Evolutionary conservation across 176 grass and related monocot species (phyloP).

Genomic region (Rhynchospora tenuis): DNA sequence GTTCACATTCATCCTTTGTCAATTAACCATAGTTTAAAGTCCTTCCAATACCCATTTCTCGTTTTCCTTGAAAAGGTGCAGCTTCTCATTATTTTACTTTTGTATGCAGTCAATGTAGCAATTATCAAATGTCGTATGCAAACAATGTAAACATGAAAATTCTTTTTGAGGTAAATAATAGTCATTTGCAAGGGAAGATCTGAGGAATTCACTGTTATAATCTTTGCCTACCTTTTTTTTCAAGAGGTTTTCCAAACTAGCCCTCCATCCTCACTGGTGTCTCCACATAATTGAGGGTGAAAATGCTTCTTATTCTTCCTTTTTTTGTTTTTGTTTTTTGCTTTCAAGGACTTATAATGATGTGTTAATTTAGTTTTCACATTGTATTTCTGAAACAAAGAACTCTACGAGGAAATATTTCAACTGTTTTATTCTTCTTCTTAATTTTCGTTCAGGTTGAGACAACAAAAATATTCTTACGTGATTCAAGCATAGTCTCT

Average conservation of each 20-base stretch:
- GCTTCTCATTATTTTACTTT: neutral
- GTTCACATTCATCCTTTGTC: slow-evolving; percentile 97
- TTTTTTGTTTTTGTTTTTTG: neutral
- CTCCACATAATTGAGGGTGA: neutral
- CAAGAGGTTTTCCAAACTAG: neutral
- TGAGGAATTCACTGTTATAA: neutral
- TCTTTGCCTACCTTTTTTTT: neutral
- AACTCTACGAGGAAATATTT: neutral
- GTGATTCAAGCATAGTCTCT: slow-evolving; percentile 70
- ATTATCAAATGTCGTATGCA: neutral
- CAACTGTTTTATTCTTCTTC: neutral
- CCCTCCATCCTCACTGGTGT: neutral
- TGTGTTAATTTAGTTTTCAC: slow-evolving; percentile 12
- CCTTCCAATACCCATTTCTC: slow-evolving; percentile 75
- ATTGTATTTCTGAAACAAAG: slow-evolving; percentile 22
- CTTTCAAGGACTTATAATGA: slow-evolving; percentile 1
- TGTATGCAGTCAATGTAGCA: neutral
- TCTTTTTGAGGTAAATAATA: too few species aligned
- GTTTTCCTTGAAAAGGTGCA: slow-evolving; percentile 91
- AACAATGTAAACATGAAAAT: neutral
- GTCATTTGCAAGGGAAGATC: too few species aligned
- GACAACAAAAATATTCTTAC: slow-evolving; percentile 78
- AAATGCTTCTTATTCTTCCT: neutral
- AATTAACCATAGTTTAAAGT: slow-evolving; percentile 65
- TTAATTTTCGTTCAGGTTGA: slow-evolving; percentile 70